Conservation (phyloP, 768 basidiomycete species). For the Rhodotorula babjevae region DNA sequence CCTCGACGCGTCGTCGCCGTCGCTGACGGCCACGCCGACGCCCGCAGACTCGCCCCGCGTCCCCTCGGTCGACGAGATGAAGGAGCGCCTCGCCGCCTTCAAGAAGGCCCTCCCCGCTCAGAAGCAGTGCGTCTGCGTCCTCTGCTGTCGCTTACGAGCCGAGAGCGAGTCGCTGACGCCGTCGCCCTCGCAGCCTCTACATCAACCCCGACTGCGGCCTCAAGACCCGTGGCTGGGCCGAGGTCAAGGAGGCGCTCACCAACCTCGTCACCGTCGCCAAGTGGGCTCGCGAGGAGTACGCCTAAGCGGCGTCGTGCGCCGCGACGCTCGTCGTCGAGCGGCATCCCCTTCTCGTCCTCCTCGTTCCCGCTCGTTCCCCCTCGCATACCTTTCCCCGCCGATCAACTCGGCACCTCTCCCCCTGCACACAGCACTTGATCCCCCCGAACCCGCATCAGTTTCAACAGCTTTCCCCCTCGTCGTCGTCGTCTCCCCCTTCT, state of each 20-base stretch:
- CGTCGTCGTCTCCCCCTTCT: not conserved
- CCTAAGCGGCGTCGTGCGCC: no score
- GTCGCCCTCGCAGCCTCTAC: slow-evolving; percentile 56
- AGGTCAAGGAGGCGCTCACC: slow-evolving; percentile 36
- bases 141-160: no score
- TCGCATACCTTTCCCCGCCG: no score
- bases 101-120: slow-evolving; percentile 47
- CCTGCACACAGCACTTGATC: no score
- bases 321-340: no score
- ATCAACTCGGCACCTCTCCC: no score
- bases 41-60: slow-evolving; percentile 99
- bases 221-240: slow-evolving; percentile 66
- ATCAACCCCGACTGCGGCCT: slow-evolving; percentile 98
- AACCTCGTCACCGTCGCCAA: slow-evolving; percentile 88
- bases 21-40: no score
- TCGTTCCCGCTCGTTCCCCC: no score
- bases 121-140: slow-evolving; percentile 26
- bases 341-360: no score
- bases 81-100: slow-evolving; percentile 81
- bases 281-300: slow-evolving; percentile 79
- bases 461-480: not conserved
- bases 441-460: no score
- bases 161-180: no score
- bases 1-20: no score
- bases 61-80: slow-evolving; percentile 86